Percentiles rank a stretch among this genome's conserved stretches.
Conservation (phyloP, 164 flowering plant species). For the Macadamia tetraphylla region DNA sequence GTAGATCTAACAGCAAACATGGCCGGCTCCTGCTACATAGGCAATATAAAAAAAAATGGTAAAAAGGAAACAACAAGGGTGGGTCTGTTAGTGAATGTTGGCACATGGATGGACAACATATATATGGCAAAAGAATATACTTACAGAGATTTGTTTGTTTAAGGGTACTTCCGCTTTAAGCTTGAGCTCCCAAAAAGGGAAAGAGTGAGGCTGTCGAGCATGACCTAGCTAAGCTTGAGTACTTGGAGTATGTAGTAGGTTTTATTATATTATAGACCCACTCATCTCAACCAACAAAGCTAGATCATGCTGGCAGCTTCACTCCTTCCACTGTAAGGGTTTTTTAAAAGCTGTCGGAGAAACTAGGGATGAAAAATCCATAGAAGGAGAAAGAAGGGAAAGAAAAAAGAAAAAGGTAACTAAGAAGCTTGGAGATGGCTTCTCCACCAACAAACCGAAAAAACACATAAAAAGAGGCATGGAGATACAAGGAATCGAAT, state of each 20-base stretch:
- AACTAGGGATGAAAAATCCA: no score
- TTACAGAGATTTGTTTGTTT: neutral
- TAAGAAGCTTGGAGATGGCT: neutral
- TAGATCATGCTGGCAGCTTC: slow-evolving; percentile 88
- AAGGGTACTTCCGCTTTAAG: no score
- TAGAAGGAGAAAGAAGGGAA: no score
- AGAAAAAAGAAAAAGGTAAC: no score
- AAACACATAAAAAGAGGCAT: neutral
- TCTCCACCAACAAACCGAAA: neutral
- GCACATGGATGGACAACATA: neutral
- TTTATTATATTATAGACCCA: neutral
- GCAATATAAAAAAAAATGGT: neutral
- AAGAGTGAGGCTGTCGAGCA: slow-evolving; percentile 73
- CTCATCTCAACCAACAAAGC: slow-evolving; percentile 1
- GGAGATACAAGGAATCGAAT: neutral
- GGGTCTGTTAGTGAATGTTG: neutral
- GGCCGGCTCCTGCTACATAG: neutral
- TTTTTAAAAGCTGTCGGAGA: neutral
- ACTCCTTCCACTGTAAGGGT: slow-evolving; percentile 36
- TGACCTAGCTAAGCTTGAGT: slow-evolving; percentile 42
- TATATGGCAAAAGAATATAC: neutral
- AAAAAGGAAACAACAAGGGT: neutral
- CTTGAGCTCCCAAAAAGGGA: slow-evolving; percentile 33
- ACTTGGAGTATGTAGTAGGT: slow-evolving; percentile 10
- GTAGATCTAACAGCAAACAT: neutral